Percentiles rank a stretch among this genome's conserved stretches.
Evolutionary conservation across 1,139 yeast genomes (phyloP).

Genomic region (Suhomyces terraborum): DNA sequence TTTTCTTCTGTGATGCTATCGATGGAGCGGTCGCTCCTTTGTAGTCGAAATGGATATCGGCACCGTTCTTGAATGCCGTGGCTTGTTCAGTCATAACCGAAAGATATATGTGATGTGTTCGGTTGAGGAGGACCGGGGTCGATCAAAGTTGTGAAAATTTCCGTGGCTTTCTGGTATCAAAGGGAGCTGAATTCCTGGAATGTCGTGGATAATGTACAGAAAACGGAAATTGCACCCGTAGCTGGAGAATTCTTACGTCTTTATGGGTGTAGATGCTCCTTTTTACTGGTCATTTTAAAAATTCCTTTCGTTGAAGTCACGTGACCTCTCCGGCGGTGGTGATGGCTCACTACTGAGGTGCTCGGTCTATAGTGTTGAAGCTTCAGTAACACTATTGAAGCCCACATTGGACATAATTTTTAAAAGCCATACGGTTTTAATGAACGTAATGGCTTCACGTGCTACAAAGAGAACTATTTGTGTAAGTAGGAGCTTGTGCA

Average conservation of each 20-base stretch:
- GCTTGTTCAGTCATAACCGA: slow-evolving; percentile 10
- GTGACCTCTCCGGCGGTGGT: too few relatives aligned
- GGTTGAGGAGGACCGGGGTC: not conserved
- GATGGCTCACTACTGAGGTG: too few relatives aligned
- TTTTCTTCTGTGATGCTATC: slow-evolving; percentile 36
- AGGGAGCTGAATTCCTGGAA: not conserved
- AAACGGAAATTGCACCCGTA: not conserved
- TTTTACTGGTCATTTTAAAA: slow-evolving; percentile 5
- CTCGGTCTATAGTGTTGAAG: too few relatives aligned
- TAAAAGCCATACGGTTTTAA: too few relatives aligned
- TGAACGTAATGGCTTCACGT: too few relatives aligned
- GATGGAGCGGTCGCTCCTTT: slow-evolving; percentile 10
- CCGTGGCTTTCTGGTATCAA: not conserved
- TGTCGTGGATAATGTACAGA: not conserved
- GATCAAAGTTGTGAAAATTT: not conserved
- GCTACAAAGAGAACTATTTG: too few relatives aligned
- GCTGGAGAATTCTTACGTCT: not conserved
- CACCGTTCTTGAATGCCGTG: slow-evolving; percentile 43
- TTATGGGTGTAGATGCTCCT: slow-evolving; percentile 5
- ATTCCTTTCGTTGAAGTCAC: slow-evolving; percentile 8
- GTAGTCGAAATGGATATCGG: slow-evolving; percentile 63
- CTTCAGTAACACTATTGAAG: too few relatives aligned
- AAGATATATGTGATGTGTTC: not conserved
- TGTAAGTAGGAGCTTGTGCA: too few relatives aligned
- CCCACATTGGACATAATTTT: too few relatives aligned